Percentiles rank a stretch among this genome's conserved stretches.
phyloP scores from a whole-genome alignment of 768 basidiomycete genomes.

The Tylopilus rubrobrunneus region DNA sequence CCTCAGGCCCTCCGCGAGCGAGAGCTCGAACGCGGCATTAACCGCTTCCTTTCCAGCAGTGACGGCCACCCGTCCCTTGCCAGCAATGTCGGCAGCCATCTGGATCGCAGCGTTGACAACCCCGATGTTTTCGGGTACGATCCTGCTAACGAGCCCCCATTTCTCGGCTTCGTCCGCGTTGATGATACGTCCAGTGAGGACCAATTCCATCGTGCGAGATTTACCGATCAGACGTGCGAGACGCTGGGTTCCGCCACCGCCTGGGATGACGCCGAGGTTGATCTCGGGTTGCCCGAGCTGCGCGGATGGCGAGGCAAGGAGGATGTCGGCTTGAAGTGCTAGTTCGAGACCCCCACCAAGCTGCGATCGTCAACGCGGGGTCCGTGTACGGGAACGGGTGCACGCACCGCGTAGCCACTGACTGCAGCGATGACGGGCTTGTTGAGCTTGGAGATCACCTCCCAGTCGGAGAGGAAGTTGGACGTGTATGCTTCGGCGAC shows the following conservation, averaged over 20 bases:
- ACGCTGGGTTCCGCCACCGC: slow-evolving; percentile 91
- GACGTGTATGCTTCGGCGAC: slow-evolving; percentile 84
- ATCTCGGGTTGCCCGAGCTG: slow-evolving; percentile 97
- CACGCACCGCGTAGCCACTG: slow-evolving; percentile 84
- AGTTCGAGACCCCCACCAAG: slow-evolving; percentile 97
- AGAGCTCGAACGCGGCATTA: slow-evolving; percentile 86
- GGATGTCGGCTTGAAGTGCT: slow-evolving; percentile 94
- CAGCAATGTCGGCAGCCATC: slow-evolving; percentile 73
- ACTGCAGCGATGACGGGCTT: slow-evolving; percentile 98
- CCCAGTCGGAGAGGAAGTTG: slow-evolving; percentile 87
- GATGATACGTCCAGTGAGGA: slow-evolving; percentile 82
- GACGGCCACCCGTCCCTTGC: slow-evolving; percentile 78
- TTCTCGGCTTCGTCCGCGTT: slow-evolving; percentile 75
- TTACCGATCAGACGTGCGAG: slow-evolving; percentile 85
- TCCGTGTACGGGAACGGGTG: not conserved
- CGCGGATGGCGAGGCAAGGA: slow-evolving; percentile 85
- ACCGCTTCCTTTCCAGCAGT: slow-evolving; percentile 92
- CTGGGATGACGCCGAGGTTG: slow-evolving; percentile 91
- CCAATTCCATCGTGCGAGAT: slow-evolving; percentile 91
- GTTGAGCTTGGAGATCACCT: slow-evolving; percentile 60
- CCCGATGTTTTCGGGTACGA: slow-evolving; percentile 73
- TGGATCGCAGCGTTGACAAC: slow-evolving; percentile 86
- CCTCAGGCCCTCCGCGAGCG: slow-evolving; percentile 76
- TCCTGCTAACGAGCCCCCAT: slow-evolving; percentile 85
- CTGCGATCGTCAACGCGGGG: slow-evolving; percentile 37